Base-by-base conservation (phyloP, 805 yeast species). In the Isabelozyma gotoi region DNA sequence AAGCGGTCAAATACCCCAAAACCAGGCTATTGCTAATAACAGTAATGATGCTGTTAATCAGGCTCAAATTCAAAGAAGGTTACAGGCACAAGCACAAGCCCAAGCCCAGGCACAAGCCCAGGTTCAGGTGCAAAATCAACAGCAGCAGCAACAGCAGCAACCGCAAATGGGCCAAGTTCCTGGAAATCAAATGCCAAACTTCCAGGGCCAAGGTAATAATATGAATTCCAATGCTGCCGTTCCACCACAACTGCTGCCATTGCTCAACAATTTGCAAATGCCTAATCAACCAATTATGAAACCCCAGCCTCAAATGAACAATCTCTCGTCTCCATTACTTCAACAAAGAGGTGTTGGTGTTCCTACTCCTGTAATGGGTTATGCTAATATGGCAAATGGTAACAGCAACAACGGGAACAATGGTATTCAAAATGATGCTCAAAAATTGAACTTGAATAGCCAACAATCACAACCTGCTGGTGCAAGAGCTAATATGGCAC, bases 241-340 rank as follows among this genome's bases (percentile, higher is more conserved):
- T 12, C 38, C 18, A 15, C 24, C 38, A 16, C 57, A 55, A 34
- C 56, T 47, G 41, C 55, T 47, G 52, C 57, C 59, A 2, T 42
- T 55, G 51, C 34, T 52, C 46, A 46, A 46, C 8, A 48, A 49
- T 19, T 27, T 51, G 36, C 33, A 19, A n/a, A 19, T 42, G 46
- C 41, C 32, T 20, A 44, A 42, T 19, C 47, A 44, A 15, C 49
- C 44, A 12, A 34, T 44, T n/a, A 41, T 50, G 52, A 52, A 51
- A 18, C 44, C 50, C 7, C 52, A 52, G 33, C 33, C 52, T 6
- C 55, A 35, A 33, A 38, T 46, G 44, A 48, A 46, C 38, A 45
- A 42, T n/a, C 24, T 52, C n/a, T 42, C 53, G 4, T 53, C 59
- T 1, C 59, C 62, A 5, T 42, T 51, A 40, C 45, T 55, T 48